These are phyloP conservation scores for Eruca vesicaria DNA, from an alignment of 441 rosid genomes.

Conservation along the genomic window DNA sequence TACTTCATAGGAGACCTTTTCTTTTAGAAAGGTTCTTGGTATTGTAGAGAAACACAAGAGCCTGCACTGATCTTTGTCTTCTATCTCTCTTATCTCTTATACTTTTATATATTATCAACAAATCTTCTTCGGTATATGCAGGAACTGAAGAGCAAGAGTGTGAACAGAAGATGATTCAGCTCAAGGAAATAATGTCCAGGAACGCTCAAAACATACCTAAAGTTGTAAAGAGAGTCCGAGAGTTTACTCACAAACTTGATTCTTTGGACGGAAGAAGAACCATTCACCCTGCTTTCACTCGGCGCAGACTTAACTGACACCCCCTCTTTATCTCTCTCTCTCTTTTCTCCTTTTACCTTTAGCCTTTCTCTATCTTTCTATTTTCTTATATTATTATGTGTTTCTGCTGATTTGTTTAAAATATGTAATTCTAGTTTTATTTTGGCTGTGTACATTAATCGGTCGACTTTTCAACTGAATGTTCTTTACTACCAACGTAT, in stretches of 20 bases:
- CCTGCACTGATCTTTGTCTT: background rate
- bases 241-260: slow-evolving; percentile 24
- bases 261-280: slow-evolving; percentile 6
- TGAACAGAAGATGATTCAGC: slow-evolving; percentile 17
- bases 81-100: background rate
- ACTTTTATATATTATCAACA: background rate
- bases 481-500: background rate
- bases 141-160: slow-evolving; percentile 1
- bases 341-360: background rate
- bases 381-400: background rate
- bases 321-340: background rate
- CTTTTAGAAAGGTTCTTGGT: background rate
- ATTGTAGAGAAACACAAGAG: background rate
- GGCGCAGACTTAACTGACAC: slow-evolving; percentile 13
- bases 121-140: background rate
- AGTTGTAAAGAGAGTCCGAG: slow-evolving; percentile 29
- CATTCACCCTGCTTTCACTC: slow-evolving; percentile 24
- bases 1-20: background rate
- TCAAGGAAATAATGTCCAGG: slow-evolving; percentile 21
- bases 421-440: background rate
- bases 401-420: background rate
- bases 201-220: slow-evolving; percentile 22
- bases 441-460: background rate
- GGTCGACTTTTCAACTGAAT: background rate
- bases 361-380: background rate